phyloP scores from a whole-genome alignment of 495 filamentous ascomycete species.

The Hypoxylon crocopeplum region DNA sequence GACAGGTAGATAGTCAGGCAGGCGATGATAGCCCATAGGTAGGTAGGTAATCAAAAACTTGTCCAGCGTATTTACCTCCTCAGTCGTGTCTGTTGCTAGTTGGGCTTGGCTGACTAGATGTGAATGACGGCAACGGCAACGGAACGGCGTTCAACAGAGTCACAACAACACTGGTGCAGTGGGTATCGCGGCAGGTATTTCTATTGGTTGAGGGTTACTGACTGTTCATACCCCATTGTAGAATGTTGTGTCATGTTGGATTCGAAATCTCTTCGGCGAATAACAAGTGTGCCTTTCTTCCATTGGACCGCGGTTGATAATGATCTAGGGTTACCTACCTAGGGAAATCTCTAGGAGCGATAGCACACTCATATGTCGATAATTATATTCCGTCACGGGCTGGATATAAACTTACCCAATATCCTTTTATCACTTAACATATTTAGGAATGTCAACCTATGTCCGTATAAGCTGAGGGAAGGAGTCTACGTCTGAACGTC shows the following conservation, averaged over 20 bases:
- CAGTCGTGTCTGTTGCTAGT: slow-evolving; percentile 19
- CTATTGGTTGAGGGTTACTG: slow-evolving; percentile 13
- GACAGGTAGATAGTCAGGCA: slow-evolving; percentile 3
- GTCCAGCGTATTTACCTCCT: no score
- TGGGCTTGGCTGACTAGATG: slow-evolving; percentile 6
- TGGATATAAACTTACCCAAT: no score
- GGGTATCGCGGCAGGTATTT: slow-evolving; percentile 30
- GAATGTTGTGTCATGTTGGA: neutral
- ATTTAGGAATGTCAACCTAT: neutral
- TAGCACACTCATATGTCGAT: no score
- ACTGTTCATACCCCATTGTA: neutral
- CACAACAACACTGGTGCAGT: slow-evolving; percentile 7
- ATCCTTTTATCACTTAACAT: neutral
- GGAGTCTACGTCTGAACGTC: no score
- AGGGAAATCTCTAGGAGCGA: no score
- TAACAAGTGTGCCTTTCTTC: neutral
- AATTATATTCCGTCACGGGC: no score
- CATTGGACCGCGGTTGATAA: neutral
- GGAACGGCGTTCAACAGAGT: slow-evolving; percentile 6
- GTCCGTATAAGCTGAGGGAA: neutral
- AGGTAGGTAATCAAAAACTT: slow-evolving; percentile 2
- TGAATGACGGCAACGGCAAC: slow-evolving; percentile 4
- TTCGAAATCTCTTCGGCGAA: neutral
- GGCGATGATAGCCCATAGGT: neutral
- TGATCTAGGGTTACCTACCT: neutral